Base-by-base conservation (phyloP, 768 basidiomycete genomes). In the Lentinus tigrinus region DNA sequence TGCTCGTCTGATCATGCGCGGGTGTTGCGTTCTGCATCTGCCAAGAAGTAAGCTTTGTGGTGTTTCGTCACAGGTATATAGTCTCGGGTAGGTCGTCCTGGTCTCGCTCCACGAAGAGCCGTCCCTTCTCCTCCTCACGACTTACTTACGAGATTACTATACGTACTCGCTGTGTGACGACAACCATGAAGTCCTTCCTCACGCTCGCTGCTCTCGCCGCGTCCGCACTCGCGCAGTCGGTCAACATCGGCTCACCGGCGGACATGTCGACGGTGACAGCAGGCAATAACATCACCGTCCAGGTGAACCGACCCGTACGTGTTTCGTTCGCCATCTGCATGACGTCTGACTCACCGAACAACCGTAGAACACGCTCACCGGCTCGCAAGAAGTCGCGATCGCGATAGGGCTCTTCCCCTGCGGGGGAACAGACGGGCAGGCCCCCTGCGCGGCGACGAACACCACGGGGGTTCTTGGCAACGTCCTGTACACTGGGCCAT, bases 271-370 rank as follows among this genome's bases (percentile, higher is more conserved):
- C 50, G 0, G 60, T 75, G 24, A 57, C 47, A 3, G 46, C 70
- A 10, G 72, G 72, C 0, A 47, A 52, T 40, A 61, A 61, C 26
- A 51, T 76, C 47, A 72, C 65, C 11, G 73, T 75, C 24, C 62
- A 73, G 34, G 65, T 76, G 36, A 62, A 67, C 47, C 60, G 65
- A 8, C 75, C 75, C 1, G 74, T 75, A 62, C 39, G 73, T 47
- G 19, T 17, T 21, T 46, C 31, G 27, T 39, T n/a, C 63, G 11
- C 9, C 36, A 11, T 13, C 40, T 34, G 47, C 21, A n/a, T 31
- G 23, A 4, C 31, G 17, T 23, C 7, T n/a, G 4, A 40, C 37
- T 13, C 36, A 23, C 9, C 23, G 16, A 46, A 52, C 16, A 40
- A 11, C 11, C 21, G 14, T 52, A 73, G 66, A 68, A 67, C 64